Percentiles rank a stretch among this genome's conserved stretches.
These are phyloP conservation scores for Fistulifera solaris DNA, from an alignment of 108 stramenopile genomes.

Conservation along the genomic window DNA sequence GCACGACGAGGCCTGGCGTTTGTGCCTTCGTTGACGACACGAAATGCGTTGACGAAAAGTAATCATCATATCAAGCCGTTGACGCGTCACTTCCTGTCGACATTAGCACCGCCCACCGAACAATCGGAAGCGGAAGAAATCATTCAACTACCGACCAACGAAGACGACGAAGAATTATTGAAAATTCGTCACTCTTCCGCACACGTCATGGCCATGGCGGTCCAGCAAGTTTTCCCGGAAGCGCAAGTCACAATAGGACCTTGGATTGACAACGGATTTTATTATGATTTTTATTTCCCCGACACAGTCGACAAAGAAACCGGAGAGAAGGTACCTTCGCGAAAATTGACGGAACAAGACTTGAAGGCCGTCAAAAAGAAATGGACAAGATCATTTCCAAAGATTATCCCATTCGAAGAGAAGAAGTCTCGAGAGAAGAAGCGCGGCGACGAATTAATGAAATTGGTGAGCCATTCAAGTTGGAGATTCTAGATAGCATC, in stretches of 20 bases:
- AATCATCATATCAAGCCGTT: no score
- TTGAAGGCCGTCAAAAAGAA: constrained; percentile 88
- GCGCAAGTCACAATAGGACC: constrained; percentile 97
- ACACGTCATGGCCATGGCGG: constrained; percentile 99
- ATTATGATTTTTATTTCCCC: constrained; percentile 93
- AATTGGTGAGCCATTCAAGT: constrained; percentile 87
- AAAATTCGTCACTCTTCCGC: constrained; percentile 91
- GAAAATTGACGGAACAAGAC: constrained; percentile 77
- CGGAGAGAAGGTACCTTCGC: constrained; percentile 45
- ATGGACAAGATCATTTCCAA: constrained; percentile 94
- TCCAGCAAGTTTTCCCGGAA: constrained; percentile 85
- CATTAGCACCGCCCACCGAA: no score
- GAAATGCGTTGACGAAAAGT: no score
- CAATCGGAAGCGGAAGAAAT: background rate
- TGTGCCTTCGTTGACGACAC: no score
- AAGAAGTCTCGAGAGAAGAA: constrained; percentile 89
- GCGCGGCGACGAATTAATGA: constrained; percentile 74
- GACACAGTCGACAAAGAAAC: constrained; percentile 62
- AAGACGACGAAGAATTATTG: constrained; percentile 75
- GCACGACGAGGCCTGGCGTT: no score
- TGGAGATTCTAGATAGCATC: constrained; percentile 89
- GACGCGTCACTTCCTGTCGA: no score
- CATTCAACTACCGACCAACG: constrained; percentile 89
- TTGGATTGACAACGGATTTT: constrained; percentile 97
- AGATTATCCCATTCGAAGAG: constrained; percentile 77